Percentiles rank a stretch among this genome's conserved stretches.
These are phyloP conservation scores for Chrysosporium queenslandicum DNA, from an alignment of 2,329 filamentous ascomycete genomes.

Conservation along the genomic window DNA sequence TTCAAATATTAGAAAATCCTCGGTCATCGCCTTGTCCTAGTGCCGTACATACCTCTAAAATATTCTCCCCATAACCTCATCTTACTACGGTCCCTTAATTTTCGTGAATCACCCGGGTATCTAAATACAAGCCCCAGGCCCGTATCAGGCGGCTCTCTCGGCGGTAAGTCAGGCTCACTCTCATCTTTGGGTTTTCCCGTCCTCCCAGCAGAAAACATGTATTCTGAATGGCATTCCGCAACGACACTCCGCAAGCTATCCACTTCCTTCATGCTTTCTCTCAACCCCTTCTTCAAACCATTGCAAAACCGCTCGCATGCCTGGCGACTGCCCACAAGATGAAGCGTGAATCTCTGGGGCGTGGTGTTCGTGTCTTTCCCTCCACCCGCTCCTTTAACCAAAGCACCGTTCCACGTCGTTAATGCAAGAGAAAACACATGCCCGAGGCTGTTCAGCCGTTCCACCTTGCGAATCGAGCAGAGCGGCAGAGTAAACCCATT, in stretches of 20 bases:
- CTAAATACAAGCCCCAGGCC: slow-evolving; percentile 85
- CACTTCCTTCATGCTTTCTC: slow-evolving; percentile 78
- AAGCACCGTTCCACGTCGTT: slow-evolving; percentile 76
- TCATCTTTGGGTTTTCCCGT: slow-evolving; percentile 34
- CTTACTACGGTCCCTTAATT: slow-evolving; percentile 88
- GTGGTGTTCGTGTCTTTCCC: slow-evolving; percentile 36
- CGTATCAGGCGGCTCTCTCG: slow-evolving; percentile 65
- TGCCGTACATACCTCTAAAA: slow-evolving; percentile 46
- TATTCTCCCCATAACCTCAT: slow-evolving; percentile 98
- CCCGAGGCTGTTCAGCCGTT: slow-evolving; percentile 83
- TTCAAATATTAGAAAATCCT: slow-evolving; percentile 13
- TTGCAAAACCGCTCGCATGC: slow-evolving; percentile 95
- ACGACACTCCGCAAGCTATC: slow-evolving; percentile 73
- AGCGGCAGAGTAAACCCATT: slow-evolving; percentile 94
- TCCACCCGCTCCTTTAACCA: slow-evolving; percentile 44
- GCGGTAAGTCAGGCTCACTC: slow-evolving; percentile 42
- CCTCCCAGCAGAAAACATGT: slow-evolving; percentile 47
- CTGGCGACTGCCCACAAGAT: slow-evolving; percentile 78
- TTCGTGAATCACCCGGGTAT: slow-evolving; percentile 90
- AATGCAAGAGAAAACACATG: slow-evolving; percentile 88
- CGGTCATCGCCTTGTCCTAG: no score
- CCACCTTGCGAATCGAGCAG: slow-evolving; percentile 81
- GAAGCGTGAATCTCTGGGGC: slow-evolving; percentile 82
- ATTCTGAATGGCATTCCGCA: slow-evolving; percentile 83
- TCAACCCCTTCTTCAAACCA: slow-evolving; percentile 78